Evolutionary conservation across 441 rosid species (phyloP), one percentile per base, ranked within the genome.

Genomic region (Corymbia citriodora): DNA sequence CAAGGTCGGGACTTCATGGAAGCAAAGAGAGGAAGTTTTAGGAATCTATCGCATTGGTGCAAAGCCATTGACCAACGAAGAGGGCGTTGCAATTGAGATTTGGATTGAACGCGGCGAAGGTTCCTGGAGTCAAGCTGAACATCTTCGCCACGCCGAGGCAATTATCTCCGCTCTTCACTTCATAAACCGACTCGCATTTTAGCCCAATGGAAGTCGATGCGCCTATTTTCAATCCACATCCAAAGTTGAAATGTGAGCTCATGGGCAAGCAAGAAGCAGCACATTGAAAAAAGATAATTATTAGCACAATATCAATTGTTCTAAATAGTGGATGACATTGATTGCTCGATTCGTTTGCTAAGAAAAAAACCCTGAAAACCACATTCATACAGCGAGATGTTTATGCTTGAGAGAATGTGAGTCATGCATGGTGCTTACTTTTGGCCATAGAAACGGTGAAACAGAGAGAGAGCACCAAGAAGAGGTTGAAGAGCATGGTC

Each of bases 51-150:
- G 91, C 93, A 7, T 15, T 27, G 63, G 91, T 86, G 70, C 96
- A 93, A 21, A 93, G 85, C 96, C 96, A 93, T 61, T 94, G 94
- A 21, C 96, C 95, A 55, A 92, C 91, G 23, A 94, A 94, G 87
- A 94, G 91, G 1, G 48, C 54, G 59, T 55, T 53, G 25, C 95
- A 93, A 10, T 89, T 74, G 90, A 94, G 91, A 31, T 94, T 93
- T 10, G 94, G 96, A 92, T 94, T 93, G 70, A 93, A 87, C 6
- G 90, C 81, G 10, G 61, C 33, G n/a, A 93, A 93, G 65, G 88
- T 55, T 0, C 31, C 55, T 7, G 92, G 21, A 21, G 81, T 89
- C 88, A 94, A 87, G 13, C 82, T 49, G 90, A 94, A 92, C 83
- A 10, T 5, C 3, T 90, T 1, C 17, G 49, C 53, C 10, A 94